phyloP scores from a whole-genome alignment of 2,329 filamentous ascomycete species.

The Tolypocladium amazonense region DNA sequence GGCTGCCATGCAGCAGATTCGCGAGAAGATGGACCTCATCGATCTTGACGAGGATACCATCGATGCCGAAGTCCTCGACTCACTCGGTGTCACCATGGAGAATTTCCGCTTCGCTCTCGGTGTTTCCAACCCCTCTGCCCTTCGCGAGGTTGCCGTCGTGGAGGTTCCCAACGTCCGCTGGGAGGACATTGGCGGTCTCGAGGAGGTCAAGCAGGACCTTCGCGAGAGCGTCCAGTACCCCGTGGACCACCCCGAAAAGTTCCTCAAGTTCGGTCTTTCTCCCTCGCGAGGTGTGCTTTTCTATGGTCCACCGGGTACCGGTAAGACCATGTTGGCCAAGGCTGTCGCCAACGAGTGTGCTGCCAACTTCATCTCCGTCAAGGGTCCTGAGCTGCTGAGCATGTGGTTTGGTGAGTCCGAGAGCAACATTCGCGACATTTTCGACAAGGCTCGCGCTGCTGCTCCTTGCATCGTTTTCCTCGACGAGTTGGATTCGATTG shows the following conservation, averaged over 20 bases:
- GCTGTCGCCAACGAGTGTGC: constrained; percentile 98
- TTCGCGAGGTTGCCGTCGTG: constrained; percentile 96
- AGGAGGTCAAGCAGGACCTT: constrained; percentile 98
- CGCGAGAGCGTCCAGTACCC: constrained; percentile 98
- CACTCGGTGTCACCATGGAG: constrained; percentile 97
- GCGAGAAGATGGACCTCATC: constrained; percentile 99
- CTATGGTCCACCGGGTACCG: constrained; percentile 97
- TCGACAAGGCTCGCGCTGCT: constrained; percentile 97
- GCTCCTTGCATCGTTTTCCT: constrained; percentile 98
- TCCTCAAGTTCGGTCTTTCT: constrained; percentile 98
- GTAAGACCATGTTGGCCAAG: constrained; percentile 99
- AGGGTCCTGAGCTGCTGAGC: constrained; percentile 93
- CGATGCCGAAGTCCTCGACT: constrained; percentile 95
- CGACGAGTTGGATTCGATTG: constrained; percentile 96
- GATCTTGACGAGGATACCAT: constrained; percentile 98
- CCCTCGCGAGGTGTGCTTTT: constrained; percentile 97
- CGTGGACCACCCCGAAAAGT: constrained; percentile 98
- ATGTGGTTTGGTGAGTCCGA: constrained; percentile 99
- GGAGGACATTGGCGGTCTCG: constrained; percentile 98
- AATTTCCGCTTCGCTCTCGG: constrained; percentile 99
- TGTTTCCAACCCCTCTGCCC: constrained; percentile 95
- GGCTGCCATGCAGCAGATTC: constrained; percentile 99
- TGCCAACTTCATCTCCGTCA: constrained; percentile 99
- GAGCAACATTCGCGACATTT: constrained; percentile 99
- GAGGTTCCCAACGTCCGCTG: constrained; percentile 98